Conservation (phyloP, 1,284 basidiomycete genomes). For the Xerocomus nothofagi region DNA sequence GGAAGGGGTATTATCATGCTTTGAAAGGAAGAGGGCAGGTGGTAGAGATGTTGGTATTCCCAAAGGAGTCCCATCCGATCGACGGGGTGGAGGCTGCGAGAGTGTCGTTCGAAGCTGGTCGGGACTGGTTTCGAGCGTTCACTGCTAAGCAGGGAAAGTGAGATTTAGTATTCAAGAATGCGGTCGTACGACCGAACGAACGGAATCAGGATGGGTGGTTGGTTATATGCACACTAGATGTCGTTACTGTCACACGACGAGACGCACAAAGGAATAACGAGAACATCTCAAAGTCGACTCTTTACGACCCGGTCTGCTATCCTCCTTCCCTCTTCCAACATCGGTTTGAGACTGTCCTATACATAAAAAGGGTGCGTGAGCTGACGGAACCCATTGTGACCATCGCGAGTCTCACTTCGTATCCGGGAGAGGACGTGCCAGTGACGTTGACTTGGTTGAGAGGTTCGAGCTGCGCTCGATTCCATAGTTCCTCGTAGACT, state of each 20-base stretch:
- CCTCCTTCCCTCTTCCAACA: conserved; percentile 27
- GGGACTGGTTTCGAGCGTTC: conserved; percentile 48
- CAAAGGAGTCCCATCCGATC: conserved; percentile 60
- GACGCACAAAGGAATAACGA: too few relatives aligned
- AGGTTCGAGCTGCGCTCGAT: conserved; percentile 62
- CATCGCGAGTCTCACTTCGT: conserved; percentile 44
- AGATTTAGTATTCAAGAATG: background rate
- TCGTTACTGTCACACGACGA: too few relatives aligned
- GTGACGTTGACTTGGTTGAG: conserved; percentile 56
- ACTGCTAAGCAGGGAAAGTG: conserved; percentile 1
- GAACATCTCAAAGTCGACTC: conserved; percentile 23
- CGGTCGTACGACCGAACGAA: too few relatives aligned
- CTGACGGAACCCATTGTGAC: too few relatives aligned
- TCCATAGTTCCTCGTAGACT: conserved; percentile 71
- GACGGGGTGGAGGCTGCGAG: conserved; percentile 60
- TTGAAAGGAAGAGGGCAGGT: conserved; percentile 47
- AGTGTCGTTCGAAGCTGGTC: conserved; percentile 50
- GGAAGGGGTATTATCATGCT: conserved; percentile 62
- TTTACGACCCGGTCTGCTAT: conserved; percentile 15
- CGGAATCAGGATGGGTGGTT: background rate
- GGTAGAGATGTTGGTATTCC: conserved; percentile 65
- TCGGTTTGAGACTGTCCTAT: conserved; percentile 29
- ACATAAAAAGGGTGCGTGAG: too few relatives aligned
- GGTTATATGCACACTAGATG: too few relatives aligned
- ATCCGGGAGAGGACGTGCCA: too few relatives aligned